Evolutionary conservation across 2,329 filamentous ascomycete species (phyloP).

Genomic region (Aspergillus pseudonomiae): DNA sequence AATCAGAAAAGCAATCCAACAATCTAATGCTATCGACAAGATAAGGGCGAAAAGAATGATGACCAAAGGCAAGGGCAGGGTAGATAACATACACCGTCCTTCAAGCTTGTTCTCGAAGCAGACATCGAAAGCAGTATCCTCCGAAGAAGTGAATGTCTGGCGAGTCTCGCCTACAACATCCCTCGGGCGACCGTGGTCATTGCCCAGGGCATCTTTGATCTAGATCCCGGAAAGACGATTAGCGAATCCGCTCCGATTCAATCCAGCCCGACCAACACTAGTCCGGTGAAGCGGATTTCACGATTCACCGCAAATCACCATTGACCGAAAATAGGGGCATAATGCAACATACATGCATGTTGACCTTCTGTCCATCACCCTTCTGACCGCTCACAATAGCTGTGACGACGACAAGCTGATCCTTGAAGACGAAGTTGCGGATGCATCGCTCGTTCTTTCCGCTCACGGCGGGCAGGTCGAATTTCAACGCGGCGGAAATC

Average conservation of each 20-base stretch:
- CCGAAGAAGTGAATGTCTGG: constrained; percentile 90
- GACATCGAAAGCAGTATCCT: constrained; percentile 90
- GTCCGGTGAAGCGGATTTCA: not conserved
- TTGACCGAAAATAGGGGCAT: not conserved
- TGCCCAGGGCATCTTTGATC: constrained; percentile 94
- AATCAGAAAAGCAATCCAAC: not conserved
- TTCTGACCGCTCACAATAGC: constrained; percentile 81
- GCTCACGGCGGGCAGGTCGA: constrained; percentile 76
- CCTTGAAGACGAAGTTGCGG: constrained; percentile 89
- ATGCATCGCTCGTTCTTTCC: constrained; percentile 82
- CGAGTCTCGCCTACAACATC: constrained; percentile 90
- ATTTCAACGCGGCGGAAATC: constrained; percentile 73
- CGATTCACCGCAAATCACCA: not conserved
- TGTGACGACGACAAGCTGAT: constrained; percentile 94
- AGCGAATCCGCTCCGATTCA: constrained; percentile 6
- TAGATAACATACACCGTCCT: constrained; percentile 60
- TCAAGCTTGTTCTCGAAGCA: constrained; percentile 88
- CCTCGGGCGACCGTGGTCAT: constrained; percentile 90
- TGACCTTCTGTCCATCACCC: constrained; percentile 89
- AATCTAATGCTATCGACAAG: not conserved
- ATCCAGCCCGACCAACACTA: not conserved
- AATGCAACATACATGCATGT: constrained; percentile 74
- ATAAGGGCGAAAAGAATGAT: not conserved
- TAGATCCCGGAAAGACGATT: constrained; percentile 42
- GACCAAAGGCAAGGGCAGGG: not conserved